Percentiles rank a stretch among this genome's conserved stretches.
These are phyloP conservation scores for Jatropha curcas DNA, from an alignment of 345 rosid species.

Conservation along the genomic window DNA sequence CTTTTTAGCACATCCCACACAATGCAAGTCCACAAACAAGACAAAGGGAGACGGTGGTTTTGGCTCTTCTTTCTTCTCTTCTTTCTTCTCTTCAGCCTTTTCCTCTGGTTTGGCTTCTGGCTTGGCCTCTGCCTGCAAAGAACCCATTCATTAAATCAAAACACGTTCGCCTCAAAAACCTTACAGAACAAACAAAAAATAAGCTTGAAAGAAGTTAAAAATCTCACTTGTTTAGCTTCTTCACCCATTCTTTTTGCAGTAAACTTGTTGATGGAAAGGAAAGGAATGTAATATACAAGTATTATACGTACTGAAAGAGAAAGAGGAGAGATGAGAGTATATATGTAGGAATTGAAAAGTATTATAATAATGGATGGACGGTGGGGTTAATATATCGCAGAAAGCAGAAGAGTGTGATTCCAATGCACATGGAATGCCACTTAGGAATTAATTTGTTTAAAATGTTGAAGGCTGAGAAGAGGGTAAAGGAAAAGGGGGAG, in stretches of 20 bases:
- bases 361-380: slow-evolving; percentile 21
- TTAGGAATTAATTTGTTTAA: too few species aligned
- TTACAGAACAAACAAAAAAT: background rate
- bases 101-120: slow-evolving; percentile 39
- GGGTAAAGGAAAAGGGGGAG: slow-evolving; percentile 14
- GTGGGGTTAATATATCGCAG: slow-evolving; percentile 35
- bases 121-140: slow-evolving; percentile 30
- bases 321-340: slow-evolving; percentile 9
- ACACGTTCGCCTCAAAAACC: background rate
- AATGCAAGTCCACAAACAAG: slow-evolving; percentile 80
- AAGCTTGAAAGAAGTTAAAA: background rate
- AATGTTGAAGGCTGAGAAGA: slow-evolving; percentile 20
- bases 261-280: slow-evolving; percentile 2
- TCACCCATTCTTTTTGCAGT: slow-evolving; percentile 61
- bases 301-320: background rate
- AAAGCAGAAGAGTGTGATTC: slow-evolving; percentile 44
- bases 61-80: slow-evolving; percentile 39
- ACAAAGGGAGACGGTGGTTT: slow-evolving; percentile 67
- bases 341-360: background rate
- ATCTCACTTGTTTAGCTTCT: slow-evolving; percentile 67
- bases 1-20: slow-evolving; percentile 91
- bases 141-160: background rate
- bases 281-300: slow-evolving; percentile 7
- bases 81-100: slow-evolving; percentile 36
- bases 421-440: slow-evolving; percentile 59